Evolutionary conservation across 345 rosid genomes (phyloP).

Genomic region (Psidium guajava): DNA sequence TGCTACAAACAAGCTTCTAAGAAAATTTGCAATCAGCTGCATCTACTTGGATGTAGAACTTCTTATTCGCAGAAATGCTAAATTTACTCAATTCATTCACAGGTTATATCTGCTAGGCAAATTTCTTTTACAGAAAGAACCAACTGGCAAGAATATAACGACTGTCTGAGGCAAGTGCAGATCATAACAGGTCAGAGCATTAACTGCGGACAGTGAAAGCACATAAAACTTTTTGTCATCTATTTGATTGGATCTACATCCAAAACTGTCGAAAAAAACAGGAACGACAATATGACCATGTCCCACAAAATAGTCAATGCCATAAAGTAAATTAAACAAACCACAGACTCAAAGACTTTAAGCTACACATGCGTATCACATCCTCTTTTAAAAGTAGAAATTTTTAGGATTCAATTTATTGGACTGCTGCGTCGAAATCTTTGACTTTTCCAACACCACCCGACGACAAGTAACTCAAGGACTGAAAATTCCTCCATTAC

Average conservation of each 20-base stretch:
- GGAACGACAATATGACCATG: constrained; percentile 6
- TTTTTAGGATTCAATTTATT: neutral
- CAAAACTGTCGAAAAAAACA: constrained; percentile 55
- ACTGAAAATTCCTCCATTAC: neutral
- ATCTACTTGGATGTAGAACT: neutral
- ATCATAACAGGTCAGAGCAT: neutral
- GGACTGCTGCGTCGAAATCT: neutral
- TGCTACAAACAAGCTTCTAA: neutral
- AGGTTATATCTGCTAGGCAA: no score
- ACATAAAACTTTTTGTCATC: neutral
- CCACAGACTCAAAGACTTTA: neutral
- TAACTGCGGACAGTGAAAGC: neutral
- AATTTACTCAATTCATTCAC: no score
- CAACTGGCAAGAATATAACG: neutral
- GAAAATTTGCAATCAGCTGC: neutral
- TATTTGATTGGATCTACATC: constrained; percentile 5
- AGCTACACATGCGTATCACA: neutral
- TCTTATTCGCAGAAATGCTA: neutral
- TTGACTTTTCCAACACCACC: neutral
- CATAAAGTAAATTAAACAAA: neutral
- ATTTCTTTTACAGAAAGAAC: neutral
- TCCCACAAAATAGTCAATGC: neutral
- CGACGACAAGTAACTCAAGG: neutral
- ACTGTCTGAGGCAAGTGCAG: neutral
- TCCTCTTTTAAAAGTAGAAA: neutral